Evolutionary conservation across 306 rosid genomes (phyloP).

Genomic region (Medicago lupulina): DNA sequence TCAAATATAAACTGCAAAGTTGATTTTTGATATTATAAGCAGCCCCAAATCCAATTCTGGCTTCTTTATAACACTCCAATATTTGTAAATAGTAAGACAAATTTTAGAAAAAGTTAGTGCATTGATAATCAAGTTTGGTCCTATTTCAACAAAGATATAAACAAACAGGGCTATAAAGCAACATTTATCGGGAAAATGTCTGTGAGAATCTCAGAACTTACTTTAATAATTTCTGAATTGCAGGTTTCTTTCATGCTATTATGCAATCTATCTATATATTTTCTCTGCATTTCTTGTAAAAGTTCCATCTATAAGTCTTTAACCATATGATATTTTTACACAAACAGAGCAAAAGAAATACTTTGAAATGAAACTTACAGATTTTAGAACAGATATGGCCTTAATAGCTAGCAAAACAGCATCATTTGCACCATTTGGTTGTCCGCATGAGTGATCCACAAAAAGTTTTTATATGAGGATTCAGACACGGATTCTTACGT

Average conservation of each 20-base stretch:
- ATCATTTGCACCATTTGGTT: constrained; percentile 87
- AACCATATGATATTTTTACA: constrained; percentile 40
- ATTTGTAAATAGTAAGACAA: constrained; percentile 60
- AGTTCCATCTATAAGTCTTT: constrained; percentile 43
- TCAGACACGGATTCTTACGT: too few species aligned
- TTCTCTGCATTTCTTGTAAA: constrained; percentile 69
- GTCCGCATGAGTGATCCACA: too few species aligned
- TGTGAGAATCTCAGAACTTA: constrained; percentile 50
- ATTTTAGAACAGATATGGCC: constrained; percentile 71
- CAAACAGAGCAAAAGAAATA: constrained; percentile 37
- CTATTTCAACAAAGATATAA: constrained; percentile 26
- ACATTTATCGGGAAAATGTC: constrained; percentile 10
- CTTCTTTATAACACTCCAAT: constrained; percentile 72
- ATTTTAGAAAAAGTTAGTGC: constrained; percentile 38
- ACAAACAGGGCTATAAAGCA: constrained; percentile 35
- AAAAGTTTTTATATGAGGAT: too few species aligned
- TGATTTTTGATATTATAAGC: constrained; percentile 76
- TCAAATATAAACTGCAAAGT: constrained; percentile 72
- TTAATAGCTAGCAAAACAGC: constrained; percentile 84
- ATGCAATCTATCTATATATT: constrained; percentile 54
- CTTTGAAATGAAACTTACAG: constrained; percentile 67
- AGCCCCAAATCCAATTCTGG: constrained; percentile 90
- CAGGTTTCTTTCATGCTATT: constrained; percentile 53
- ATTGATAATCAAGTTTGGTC: constrained; percentile 29
- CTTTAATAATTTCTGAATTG: constrained; percentile 63